A percentile compares a stretch with the other conserved stretches of the same genome.
These are phyloP conservation scores for Mrakia blollopis DNA, from an alignment of 768 basidiomycete genomes.

Conservation along the genomic window DNA sequence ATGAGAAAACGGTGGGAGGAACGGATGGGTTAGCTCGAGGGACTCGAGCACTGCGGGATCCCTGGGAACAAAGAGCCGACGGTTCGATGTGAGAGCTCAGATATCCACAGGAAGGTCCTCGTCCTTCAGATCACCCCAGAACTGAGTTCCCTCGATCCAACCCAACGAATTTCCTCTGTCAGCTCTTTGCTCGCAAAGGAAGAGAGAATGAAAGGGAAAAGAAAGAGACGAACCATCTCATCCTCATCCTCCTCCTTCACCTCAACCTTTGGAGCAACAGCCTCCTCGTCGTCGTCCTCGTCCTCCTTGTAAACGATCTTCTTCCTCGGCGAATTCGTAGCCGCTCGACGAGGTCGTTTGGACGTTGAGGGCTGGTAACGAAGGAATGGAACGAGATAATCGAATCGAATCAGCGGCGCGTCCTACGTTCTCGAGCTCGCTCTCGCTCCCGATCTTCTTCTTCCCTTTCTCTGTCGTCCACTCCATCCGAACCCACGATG, in stretches of 20 bases:
- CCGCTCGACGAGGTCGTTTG: neutral
- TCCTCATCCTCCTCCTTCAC: neutral
- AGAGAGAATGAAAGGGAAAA: neutral
- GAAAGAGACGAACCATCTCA: neutral
- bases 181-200: neutral
- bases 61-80: too few relatives aligned
- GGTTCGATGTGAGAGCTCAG: too few relatives aligned
- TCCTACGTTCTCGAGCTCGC: too few relatives aligned
- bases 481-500: too few relatives aligned
- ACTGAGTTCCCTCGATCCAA: neutral
- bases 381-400: neutral
- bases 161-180: neutral
- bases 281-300: neutral
- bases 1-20: too few relatives aligned
- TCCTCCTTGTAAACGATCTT: neutral
- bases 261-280: neutral
- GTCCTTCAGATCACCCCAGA: conserved; percentile 5
- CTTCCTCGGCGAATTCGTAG: neutral
- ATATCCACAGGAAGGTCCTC: neutral
- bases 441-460: too few relatives aligned
- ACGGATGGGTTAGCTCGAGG: too few relatives aligned
- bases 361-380: neutral
- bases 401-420: too few relatives aligned
- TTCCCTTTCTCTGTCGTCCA: too few relatives aligned
- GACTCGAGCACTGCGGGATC: too few relatives aligned